Evolutionary conservation across 805 yeast genomes (phyloP).

Genomic region (Saccharomycopsis fermentans): DNA sequence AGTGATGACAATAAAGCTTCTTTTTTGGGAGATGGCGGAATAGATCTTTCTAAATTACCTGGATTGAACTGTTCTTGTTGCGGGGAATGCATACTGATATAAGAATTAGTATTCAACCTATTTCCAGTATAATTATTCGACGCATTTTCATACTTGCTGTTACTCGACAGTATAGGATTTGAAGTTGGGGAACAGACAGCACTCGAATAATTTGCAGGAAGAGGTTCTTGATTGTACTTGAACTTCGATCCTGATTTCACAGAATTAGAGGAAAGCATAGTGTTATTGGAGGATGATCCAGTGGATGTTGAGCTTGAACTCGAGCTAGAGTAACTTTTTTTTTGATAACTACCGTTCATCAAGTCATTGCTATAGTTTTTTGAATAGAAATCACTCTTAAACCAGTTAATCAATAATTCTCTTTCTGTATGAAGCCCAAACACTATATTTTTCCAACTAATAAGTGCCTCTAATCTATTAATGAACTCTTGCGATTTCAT

Average conservation of each 20-base stretch:
- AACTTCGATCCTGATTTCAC: not conserved
- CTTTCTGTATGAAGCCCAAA: conserved; percentile 57
- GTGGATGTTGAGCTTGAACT: not conserved
- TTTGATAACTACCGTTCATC: not conserved
- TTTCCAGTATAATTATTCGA: not conserved
- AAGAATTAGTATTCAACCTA: not conserved
- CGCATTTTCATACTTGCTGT: not conserved
- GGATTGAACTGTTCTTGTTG: not conserved
- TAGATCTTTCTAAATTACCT: not conserved
- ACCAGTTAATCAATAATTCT: conserved; percentile 55
- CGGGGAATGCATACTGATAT: not conserved
- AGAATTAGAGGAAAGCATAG: not conserved
- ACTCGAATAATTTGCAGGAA: not conserved
- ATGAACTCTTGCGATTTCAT: conserved; percentile 56
- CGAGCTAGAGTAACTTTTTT: not conserved
- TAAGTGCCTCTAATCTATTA: conserved; percentile 60
- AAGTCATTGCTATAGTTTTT: not conserved
- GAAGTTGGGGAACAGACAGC: not conserved
- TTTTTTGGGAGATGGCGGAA: not conserved
- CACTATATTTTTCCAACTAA: conserved; percentile 74
- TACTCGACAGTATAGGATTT: not conserved
- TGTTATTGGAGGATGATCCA: not conserved
- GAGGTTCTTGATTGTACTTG: not conserved
- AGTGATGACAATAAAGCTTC: not conserved
- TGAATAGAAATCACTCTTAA: conserved; percentile 4